Evolutionary conservation across 2,329 filamentous ascomycete species (phyloP).

Genomic region (Talaromyces sp.): DNA sequence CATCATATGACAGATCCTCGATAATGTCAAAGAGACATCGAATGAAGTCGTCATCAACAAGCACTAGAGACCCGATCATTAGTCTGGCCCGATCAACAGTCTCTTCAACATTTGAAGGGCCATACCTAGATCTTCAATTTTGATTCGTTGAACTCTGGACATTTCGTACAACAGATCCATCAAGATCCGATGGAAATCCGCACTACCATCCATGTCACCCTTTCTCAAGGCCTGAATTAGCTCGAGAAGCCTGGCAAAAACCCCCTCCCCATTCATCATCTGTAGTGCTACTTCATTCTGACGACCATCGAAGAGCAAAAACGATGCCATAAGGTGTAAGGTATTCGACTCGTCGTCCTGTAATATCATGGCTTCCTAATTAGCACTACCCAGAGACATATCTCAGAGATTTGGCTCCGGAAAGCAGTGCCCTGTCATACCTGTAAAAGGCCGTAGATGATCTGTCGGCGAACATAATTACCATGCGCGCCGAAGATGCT

Average conservation of each 20-base stretch:
- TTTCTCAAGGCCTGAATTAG: conserved; percentile 68
- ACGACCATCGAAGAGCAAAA: conserved; percentile 85
- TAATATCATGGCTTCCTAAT: neutral
- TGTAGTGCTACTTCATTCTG: conserved; percentile 76
- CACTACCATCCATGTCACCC: conserved; percentile 51
- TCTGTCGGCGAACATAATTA: conserved; percentile 88
- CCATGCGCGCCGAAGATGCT: conserved; percentile 72
- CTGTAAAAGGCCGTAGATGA: conserved; percentile 83
- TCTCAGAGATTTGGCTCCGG: too few relatives aligned
- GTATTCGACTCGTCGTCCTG: conserved; percentile 78
- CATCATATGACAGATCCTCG: conserved; percentile 83
- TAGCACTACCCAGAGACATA: neutral
- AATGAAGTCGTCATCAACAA: conserved; percentile 76
- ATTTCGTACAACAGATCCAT: conserved; percentile 95
- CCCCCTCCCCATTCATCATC: conserved; percentile 83
- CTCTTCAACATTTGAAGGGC: conserved; percentile 17
- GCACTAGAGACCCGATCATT: conserved; percentile 42
- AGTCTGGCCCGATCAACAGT: neutral
- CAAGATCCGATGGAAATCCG: conserved; percentile 74
- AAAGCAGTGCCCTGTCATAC: conserved; percentile 43
- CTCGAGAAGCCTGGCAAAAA: conserved; percentile 81
- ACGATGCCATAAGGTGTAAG: conserved; percentile 80
- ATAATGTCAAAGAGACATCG: conserved; percentile 83
- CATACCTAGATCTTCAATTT: conserved; percentile 74
- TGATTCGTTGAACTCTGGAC: conserved; percentile 84